Percentiles rank a stretch among this genome's conserved stretches.
phyloP scores from a whole-genome alignment of 2,329 filamentous ascomycete species.

The Rhynchosporium secalis region DNA sequence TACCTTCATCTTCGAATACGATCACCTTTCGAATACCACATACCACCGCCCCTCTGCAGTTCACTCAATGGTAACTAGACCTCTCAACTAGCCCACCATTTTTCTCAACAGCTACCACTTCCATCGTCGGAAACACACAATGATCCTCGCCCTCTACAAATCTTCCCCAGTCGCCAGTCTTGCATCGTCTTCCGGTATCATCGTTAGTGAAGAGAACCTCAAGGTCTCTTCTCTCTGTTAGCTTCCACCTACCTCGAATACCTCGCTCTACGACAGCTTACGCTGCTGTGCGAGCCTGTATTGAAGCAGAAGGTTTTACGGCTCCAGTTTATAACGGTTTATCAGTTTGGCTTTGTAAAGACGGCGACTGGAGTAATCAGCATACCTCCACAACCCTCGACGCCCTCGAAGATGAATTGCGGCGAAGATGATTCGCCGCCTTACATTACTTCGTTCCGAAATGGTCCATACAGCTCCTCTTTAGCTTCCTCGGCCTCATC shows the following conservation, averaged over 20 bases:
- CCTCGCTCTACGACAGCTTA: constrained; percentile 43
- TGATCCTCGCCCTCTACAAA: constrained; percentile 56
- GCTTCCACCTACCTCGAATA: constrained; percentile 46
- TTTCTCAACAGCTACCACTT: constrained; percentile 37
- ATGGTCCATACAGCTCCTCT: constrained; percentile 66
- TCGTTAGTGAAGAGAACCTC: constrained; percentile 53
- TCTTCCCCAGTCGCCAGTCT: constrained; percentile 62
- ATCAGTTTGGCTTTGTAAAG: constrained; percentile 52
- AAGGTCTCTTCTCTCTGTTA: constrained; percentile 44
- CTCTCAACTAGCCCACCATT: constrained; percentile 37
- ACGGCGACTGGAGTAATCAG: constrained; percentile 56
- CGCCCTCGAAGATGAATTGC: constrained; percentile 58
- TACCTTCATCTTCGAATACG: constrained; percentile 10
- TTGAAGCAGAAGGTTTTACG: constrained; percentile 46
- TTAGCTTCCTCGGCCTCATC: constrained; percentile 56
- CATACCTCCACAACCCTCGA: constrained; percentile 33
- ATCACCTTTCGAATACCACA: constrained; percentile 11
- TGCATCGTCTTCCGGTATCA: constrained; percentile 60
- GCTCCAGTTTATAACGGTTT: constrained; percentile 45
- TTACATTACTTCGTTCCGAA: constrained; percentile 50
- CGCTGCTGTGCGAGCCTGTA: constrained; percentile 42
- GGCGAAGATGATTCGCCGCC: constrained; percentile 54
- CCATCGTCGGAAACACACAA: constrained; percentile 46
- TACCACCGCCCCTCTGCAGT: constrained; percentile 15
- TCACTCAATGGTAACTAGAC: constrained; percentile 36